A percentile compares a stretch with the other conserved stretches of the same genome.
Conservation (phyloP, 495 filamentous ascomycete species). For the Ramalina intermedia region DNA sequence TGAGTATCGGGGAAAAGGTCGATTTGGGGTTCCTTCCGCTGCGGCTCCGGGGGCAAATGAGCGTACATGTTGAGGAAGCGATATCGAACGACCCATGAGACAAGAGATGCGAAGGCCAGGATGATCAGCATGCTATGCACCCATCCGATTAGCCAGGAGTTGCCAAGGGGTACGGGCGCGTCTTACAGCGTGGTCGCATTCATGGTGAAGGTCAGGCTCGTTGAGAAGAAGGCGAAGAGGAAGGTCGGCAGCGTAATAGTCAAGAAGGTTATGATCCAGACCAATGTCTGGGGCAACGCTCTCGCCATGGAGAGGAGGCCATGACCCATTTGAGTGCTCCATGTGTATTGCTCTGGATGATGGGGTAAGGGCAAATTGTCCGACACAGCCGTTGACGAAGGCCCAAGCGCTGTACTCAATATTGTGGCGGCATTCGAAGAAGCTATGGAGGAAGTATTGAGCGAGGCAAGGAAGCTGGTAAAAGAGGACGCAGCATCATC, state of each 20-base stretch:
- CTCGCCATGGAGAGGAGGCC: constrained; percentile 36
- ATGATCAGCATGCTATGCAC: constrained; percentile 58
- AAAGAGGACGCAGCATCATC: not conserved
- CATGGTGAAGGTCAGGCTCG: constrained; percentile 91
- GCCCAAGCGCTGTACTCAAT: not conserved
- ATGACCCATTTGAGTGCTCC: constrained; percentile 23
- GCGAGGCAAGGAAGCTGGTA: not conserved
- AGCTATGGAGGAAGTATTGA: not conserved
- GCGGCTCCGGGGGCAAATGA: constrained; percentile 80
- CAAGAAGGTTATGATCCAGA: constrained; percentile 69
- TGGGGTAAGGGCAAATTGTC: not conserved
- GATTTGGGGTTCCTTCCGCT: constrained; percentile 87
- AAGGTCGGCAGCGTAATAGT: constrained; percentile 82
- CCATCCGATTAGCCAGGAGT: constrained; percentile 3
- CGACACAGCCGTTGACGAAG: not conserved
- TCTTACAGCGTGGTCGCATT: constrained; percentile 87
- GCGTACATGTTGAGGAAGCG: constrained; percentile 92
- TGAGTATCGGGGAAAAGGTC: constrained; percentile 89
- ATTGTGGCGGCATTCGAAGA: not conserved
- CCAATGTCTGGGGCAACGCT: constrained; percentile 60
- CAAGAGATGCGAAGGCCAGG: constrained; percentile 56
- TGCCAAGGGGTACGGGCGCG: not conserved
- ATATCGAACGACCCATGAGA: constrained; percentile 89
- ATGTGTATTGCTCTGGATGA: constrained; percentile 14
- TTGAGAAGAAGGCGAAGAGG: constrained; percentile 89